Evolutionary conservation across 163 green algal species (phyloP).

Genomic region (Chlamydomonas reinhardtii): DNA sequence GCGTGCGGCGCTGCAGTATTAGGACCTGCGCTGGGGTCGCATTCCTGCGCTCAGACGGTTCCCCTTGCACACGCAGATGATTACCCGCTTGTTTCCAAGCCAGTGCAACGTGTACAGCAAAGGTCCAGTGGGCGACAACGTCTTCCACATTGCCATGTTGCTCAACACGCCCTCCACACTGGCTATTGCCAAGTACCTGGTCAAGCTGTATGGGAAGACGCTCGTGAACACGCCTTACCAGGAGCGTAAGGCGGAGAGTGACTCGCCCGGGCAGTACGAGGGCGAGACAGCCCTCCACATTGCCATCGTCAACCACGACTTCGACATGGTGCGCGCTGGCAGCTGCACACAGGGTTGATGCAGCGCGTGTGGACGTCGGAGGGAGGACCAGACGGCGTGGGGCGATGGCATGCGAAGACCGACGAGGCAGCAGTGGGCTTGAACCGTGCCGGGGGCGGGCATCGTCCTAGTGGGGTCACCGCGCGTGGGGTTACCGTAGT

Average conservation of each 20-base stretch:
- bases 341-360: too few species aligned
- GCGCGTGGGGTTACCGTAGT: too few species aligned
- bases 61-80: conserved; percentile 54
- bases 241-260: conserved; percentile 60
- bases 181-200: conserved; percentile 74
- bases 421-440: too few species aligned
- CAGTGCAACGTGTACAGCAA: conserved; percentile 71
- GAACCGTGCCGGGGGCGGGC: too few species aligned
- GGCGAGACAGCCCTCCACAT: conserved; percentile 77
- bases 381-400: too few species aligned
- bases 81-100: conserved; percentile 68
- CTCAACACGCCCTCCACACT: conserved; percentile 73
- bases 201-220: conserved; percentile 70
- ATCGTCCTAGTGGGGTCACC: too few species aligned
- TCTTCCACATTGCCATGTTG: conserved; percentile 68
- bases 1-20: too few species aligned
- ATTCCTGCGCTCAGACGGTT: too few species aligned
- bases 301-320: conserved; percentile 73
- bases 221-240: conserved; percentile 75
- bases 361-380: too few species aligned
- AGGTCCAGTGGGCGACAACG: conserved; percentile 73
- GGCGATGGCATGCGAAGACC: too few species aligned
- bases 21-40: too few species aligned
- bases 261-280: conserved; percentile 70
- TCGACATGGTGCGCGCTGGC: conserved; percentile 60